phyloP scores from a whole-genome alignment of 2,329 filamentous ascomycete species.

The Penicillium sp. region DNA sequence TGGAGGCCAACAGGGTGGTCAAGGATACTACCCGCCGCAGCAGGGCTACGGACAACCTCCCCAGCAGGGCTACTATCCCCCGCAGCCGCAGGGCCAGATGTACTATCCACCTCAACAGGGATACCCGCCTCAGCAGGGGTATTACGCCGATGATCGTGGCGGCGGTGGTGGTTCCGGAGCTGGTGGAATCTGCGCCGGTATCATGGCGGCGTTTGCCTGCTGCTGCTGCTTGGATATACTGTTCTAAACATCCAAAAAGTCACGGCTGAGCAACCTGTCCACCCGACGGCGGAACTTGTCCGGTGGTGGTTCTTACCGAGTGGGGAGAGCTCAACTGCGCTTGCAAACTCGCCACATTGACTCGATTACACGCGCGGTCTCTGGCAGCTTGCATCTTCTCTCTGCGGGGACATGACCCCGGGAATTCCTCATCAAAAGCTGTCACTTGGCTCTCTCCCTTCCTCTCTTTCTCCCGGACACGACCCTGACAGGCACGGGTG shows the following conservation, averaged over 20 bases:
- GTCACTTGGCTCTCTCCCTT: no score
- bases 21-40: constrained; percentile 22
- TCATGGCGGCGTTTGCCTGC: constrained; percentile 44
- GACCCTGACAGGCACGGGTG: no score
- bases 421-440: no score
- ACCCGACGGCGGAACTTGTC: not conserved
- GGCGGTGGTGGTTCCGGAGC: constrained; percentile 19
- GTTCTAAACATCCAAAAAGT: constrained; percentile 24
- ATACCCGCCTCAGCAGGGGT: constrained; percentile 25
- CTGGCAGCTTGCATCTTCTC: no score
- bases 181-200: constrained; percentile 43
- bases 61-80: constrained; percentile 25
- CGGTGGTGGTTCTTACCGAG: not conserved
- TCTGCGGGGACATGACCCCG: no score
- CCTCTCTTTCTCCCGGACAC: no score
- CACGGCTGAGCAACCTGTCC: no score
- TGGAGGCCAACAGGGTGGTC: constrained; percentile 17
- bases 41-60: constrained; percentile 19
- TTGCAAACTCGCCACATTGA: no score
- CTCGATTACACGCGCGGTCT: no score
- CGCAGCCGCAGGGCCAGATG: constrained; percentile 22
- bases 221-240: constrained; percentile 48
- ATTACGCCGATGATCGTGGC: constrained; percentile 32
- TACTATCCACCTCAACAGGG: constrained; percentile 27
- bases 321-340: no score